Conservation (phyloP, 73 alveolate species). For the Symbiodinium pilosum region DNA sequence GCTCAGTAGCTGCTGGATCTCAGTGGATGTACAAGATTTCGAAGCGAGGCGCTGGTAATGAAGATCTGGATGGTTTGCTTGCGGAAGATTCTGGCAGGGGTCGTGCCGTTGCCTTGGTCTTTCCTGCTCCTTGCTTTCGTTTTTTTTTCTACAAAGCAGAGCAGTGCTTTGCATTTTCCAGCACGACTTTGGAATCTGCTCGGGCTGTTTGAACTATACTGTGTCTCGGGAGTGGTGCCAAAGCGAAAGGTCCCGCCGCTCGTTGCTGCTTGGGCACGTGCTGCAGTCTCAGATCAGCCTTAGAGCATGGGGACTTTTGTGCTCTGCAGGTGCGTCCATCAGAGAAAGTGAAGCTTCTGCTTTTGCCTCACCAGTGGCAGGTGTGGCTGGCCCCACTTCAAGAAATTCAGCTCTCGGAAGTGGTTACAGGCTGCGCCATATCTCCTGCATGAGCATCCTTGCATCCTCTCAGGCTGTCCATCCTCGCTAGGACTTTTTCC, state of each 20-base stretch:
- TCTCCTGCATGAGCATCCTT: background rate
- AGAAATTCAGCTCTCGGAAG: slow-evolving; percentile 28
- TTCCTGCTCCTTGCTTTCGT: background rate
- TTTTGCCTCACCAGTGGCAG: background rate
- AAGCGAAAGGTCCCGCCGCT: slow-evolving; percentile 39
- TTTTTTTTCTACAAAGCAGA: background rate
- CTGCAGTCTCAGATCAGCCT: background rate
- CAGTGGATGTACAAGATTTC: too few relatives aligned
- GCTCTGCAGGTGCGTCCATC: background rate
- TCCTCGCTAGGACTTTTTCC: slow-evolving; percentile 31
- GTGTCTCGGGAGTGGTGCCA: background rate
- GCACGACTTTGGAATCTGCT: too few relatives aligned
- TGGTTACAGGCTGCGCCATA: slow-evolving; percentile 54
- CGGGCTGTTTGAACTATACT: too few relatives aligned
- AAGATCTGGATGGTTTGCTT: background rate
- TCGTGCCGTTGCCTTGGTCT: background rate
- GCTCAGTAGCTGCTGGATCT: too few relatives aligned
- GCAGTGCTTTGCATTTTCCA: background rate
- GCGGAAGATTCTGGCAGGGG: background rate
- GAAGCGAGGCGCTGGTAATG: background rate
- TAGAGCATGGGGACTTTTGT: background rate
- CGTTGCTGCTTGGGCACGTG: slow-evolving; percentile 70
- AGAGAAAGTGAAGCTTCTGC: too few relatives aligned
- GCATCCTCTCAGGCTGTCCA: background rate
- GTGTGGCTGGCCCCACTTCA: slow-evolving; percentile 63